Evolutionary conservation across 2,329 filamentous ascomycete species (phyloP).

Genomic region (Malbranchea cinnamomea): DNA sequence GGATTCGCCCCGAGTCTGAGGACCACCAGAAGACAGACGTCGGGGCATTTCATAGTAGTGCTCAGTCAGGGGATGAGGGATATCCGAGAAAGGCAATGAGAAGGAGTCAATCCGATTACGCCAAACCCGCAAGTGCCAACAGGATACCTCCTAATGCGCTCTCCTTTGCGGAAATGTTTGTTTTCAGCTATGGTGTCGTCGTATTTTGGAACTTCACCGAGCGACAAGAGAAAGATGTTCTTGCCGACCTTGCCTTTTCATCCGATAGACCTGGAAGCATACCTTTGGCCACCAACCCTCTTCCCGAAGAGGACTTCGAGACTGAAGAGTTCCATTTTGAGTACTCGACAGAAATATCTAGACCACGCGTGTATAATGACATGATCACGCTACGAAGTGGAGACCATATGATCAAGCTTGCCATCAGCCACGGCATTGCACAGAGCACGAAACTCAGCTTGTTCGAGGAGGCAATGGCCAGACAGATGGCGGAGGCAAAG

Average conservation of each 20-base stretch:
- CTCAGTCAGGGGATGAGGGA: conserved; percentile 6
- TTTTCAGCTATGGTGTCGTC: conserved; percentile 92
- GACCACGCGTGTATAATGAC: conserved; percentile 91
- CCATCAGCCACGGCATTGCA: conserved; percentile 92
- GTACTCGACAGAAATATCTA: conserved; percentile 72
- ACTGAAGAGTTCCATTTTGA: conserved; percentile 98
- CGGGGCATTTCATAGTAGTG: neutral
- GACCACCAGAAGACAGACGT: conserved; percentile 14
- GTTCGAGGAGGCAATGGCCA: conserved; percentile 90
- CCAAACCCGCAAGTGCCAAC: conserved; percentile 1
- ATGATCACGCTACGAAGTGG: conserved; percentile 94
- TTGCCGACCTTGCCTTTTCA: conserved; percentile 87
- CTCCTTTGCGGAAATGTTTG: conserved; percentile 84
- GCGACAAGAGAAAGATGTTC: conserved; percentile 86
- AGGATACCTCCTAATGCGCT: conserved; percentile 53
- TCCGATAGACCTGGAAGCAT: conserved; percentile 23
- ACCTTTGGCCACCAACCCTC: conserved; percentile 60
- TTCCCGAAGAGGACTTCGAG: conserved; percentile 84
- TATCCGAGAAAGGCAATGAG: conserved; percentile 9
- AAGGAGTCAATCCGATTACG: neutral
- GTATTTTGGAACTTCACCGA: conserved; percentile 99
- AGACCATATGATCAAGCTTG: conserved; percentile 98
- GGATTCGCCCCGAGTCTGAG: conserved; percentile 14
- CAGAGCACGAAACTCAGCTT: conserved; percentile 94
- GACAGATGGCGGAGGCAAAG: conserved; percentile 86